Evolutionary conservation across 1,139 yeast species (phyloP).

Genomic region (Scheffersomyces quercinus): DNA sequence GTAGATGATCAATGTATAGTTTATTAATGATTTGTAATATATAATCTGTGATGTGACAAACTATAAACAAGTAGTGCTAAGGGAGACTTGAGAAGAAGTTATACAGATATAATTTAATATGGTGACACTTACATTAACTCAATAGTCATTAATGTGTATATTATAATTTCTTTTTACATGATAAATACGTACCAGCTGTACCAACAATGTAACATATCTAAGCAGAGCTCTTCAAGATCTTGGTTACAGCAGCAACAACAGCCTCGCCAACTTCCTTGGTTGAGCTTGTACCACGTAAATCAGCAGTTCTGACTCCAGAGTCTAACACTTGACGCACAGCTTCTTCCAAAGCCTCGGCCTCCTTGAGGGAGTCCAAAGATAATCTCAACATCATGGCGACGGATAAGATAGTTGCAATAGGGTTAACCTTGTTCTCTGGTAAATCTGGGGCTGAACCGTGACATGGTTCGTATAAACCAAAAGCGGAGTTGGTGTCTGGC

Average conservation of each 20-base stretch:
- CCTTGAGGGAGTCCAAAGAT: slow-evolving; percentile 76
- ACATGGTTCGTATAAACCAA: slow-evolving; percentile 97
- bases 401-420: slow-evolving; percentile 90
- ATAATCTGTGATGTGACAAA: too few species aligned
- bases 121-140: too few species aligned
- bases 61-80: too few species aligned
- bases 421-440: slow-evolving; percentile 84
- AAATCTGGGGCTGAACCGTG: slow-evolving; percentile 99
- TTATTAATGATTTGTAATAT: too few species aligned
- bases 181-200: too few species aligned
- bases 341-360: slow-evolving; percentile 84
- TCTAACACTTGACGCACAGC: slow-evolving; percentile 87
- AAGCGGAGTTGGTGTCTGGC: slow-evolving; percentile 91
- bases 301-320: slow-evolving; percentile 85
- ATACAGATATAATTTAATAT: too few species aligned
- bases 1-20: too few species aligned
- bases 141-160: too few species aligned
- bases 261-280: slow-evolving; percentile 95
- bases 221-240: slow-evolving; percentile 40
- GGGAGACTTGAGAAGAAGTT: too few species aligned
- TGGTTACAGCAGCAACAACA: slow-evolving; percentile 68
- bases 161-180: too few species aligned
- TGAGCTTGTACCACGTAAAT: slow-evolving; percentile 75
- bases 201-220: not conserved
- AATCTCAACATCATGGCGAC: slow-evolving; percentile 97